Evolutionary conservation across 495 filamentous ascomycete species (phyloP), one percentile per base, ranked within the genome.

Genomic region (Penicillium ochrochloron): DNA sequence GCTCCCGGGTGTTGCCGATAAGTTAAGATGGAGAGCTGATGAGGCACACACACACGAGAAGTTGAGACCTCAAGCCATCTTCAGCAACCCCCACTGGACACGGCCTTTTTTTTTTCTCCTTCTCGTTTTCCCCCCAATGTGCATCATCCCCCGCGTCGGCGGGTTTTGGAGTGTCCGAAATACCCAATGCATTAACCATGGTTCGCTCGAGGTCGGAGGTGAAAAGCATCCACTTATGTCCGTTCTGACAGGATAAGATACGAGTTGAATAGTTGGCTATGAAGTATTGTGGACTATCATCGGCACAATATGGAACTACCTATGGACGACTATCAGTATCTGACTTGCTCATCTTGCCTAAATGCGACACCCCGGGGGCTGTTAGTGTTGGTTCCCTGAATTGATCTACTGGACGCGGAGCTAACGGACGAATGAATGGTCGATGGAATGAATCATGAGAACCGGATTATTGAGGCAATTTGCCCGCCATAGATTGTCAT

Each of bases 1-100:
- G 42, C 58, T 50, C 58, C 53, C 53, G 63, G 66, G 59, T 63
- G 59, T 57, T 68, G 62, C 66, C 63, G 66, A 68, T 52, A 17
- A 15, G 48, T 41, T 31, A 11, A 11, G 34, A 17, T 41, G 5
- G 12, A 41, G 37, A 10, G 11, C 39, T 8, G 21, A 14, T 21
- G 8, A 25, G 2, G 19, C 44, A 48, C 44, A 48, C 44, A 33
- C 31, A 33, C 31, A 5, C 23, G 19, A 48, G 21, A 48, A 19
- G 5, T 44, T 21, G 3, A 44, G 42, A 21, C 10, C 44, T 12
- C 19, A 19, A 48, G 41, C 17, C 42, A 46, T 46, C 8, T 23
- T 5, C 34, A 61, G 59, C 11, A 37, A 57, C 10, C 23, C 44
- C 48, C 48, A 52, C 23, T 52, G 25, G 48, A 48, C 21, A 48